Evolutionary conservation across 1,139 yeast genomes (phyloP), one percentile per base, ranked within the genome.

Genomic region (Hyphopichia burtonii): DNA sequence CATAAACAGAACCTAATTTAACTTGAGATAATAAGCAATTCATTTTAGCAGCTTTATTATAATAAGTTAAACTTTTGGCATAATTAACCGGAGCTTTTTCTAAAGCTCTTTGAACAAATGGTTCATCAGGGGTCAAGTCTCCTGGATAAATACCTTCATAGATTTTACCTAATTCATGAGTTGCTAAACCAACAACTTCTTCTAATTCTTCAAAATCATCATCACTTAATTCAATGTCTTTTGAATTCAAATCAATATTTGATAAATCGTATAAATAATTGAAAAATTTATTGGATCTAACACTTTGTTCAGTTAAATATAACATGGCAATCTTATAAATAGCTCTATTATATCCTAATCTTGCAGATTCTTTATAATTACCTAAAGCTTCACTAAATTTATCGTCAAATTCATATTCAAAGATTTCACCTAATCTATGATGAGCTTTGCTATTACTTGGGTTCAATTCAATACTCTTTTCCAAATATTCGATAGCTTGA

Each of bases 1-100:
- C 97, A 62, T 89, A 90, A 40, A 90, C 85, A 54, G 82, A 80
- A 3, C 97, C 99, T 38, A 93, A 70, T 50, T 88, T 82, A 55
- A 86, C 90, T 61, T 89, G 96, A 0, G 97, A 87, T 34, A 89
- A 81, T 10, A 91, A 71, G 56, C 91, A 86, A 36, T 83, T 82
- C 47, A 83, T 69, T 52, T 80, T 78, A 6, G 97, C 96, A 3
- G 96, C 87, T 47, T 80, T 80, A 53, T 84, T 75, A 63, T 84
- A 93, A 53, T 79, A 79, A 34, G 82, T 73, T 43, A 89, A 68
- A 8, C 96, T 83, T 51, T 74, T 76, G n/a, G 75, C 63, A 42
- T 78, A 77, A 58, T 84, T 72, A 16, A 71, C 75, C 1, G 78
- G 77, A 0, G 74, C 71, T 40, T 60, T 48, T 50, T 65, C 66